A percentile compares a stretch with the other conserved stretches of the same genome.
phyloP scores from a whole-genome alignment of 1,284 basidiomycete genomes.

The Malassezia cuniculi region DNA sequence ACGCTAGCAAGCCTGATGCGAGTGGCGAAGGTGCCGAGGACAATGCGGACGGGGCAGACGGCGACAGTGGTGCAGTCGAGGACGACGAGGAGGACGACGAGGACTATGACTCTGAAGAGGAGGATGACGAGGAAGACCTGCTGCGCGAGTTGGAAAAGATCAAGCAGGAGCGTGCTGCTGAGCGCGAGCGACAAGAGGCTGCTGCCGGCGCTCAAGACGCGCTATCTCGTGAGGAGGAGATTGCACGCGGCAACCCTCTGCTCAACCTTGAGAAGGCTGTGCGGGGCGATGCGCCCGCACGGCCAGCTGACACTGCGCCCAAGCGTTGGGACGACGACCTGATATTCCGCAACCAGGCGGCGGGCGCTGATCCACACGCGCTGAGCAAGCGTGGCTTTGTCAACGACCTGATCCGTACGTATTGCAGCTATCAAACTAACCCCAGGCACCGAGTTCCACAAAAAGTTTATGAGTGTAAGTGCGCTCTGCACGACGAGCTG shows the following conservation, averaged over 20 bases:
- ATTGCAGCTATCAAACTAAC: background rate
- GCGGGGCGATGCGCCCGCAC: constrained; percentile 5
- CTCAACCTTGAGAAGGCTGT: constrained; percentile 32
- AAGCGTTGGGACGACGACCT: constrained; percentile 43
- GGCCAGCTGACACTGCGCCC: background rate
- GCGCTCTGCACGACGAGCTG: background rate
- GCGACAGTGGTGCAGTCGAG: constrained; percentile 4
- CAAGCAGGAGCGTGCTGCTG: constrained; percentile 29
- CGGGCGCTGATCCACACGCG: constrained; percentile 12
- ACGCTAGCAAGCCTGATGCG: background rate
- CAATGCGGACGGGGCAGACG: background rate
- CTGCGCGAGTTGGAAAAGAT: constrained; percentile 38
- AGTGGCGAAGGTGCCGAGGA: background rate
- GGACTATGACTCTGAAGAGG: constrained; percentile 17
- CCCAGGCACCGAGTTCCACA: constrained; percentile 35
- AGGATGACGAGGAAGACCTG: constrained; percentile 29
- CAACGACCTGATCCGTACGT: constrained; percentile 37
- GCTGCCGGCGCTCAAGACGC: constrained; percentile 7
- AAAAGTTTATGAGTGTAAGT: constrained; percentile 34
- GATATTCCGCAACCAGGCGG: constrained; percentile 44
- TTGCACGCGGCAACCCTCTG: constrained; percentile 38
- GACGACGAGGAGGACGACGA: constrained; percentile 12
- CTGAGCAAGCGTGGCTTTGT: constrained; percentile 22
- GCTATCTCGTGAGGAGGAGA: constrained; percentile 26
- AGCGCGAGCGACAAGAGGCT: constrained; percentile 17